Evolutionary conservation across 1,139 yeast species (phyloP).

Genomic region (Kurtzmaniella quercitrusa): DNA sequence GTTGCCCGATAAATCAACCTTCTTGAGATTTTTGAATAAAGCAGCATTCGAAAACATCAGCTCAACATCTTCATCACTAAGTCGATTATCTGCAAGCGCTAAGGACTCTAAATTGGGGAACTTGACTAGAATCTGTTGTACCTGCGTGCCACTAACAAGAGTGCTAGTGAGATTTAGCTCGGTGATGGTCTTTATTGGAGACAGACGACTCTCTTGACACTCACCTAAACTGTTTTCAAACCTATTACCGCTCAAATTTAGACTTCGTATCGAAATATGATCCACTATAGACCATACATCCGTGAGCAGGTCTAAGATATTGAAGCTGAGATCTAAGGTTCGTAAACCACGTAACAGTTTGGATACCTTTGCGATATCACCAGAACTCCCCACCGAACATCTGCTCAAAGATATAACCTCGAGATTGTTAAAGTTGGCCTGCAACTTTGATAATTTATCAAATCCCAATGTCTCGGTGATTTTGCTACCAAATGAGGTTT

Average conservation of each 20-base stretch:
- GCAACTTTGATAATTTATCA: conserved; percentile 46
- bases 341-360: neutral
- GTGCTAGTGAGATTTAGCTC: conserved; percentile 32
- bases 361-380: conserved; percentile 8
- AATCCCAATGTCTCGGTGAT: conserved; percentile 62
- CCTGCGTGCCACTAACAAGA: conserved; percentile 16
- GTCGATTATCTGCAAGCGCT: conserved; percentile 46
- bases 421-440: conserved; percentile 44
- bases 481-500: conserved; percentile 47
- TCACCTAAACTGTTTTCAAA: conserved; percentile 12
- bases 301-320: conserved; percentile 44
- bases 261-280: conserved; percentile 29
- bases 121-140: conserved; percentile 23
- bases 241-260: conserved; percentile 65
- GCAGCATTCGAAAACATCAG: conserved; percentile 6
- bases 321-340: conserved; percentile 61
- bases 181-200: conserved; percentile 5
- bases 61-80: conserved; percentile 21
- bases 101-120: conserved; percentile 46
- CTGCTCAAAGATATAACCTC: conserved; percentile 48
- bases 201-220: conserved; percentile 21
- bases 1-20: conserved; percentile 47
- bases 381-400: conserved; percentile 21
- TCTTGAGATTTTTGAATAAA: conserved; percentile 3
- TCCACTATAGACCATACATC: conserved; percentile 36